Base-by-base conservation (phyloP, 768 basidiomycete species). In the Lactarius tabidus region DNA sequence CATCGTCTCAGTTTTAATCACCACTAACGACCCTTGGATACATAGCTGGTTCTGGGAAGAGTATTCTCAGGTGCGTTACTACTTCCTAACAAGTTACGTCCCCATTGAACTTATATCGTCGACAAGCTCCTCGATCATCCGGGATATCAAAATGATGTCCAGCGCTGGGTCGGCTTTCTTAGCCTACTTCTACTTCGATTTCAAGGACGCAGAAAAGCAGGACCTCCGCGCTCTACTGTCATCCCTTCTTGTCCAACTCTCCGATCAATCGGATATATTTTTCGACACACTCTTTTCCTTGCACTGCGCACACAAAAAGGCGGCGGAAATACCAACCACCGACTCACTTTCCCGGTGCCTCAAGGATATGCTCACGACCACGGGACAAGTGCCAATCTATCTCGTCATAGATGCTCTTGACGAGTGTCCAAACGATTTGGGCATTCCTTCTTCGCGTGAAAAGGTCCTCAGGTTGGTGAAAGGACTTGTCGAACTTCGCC, bases 331-430 rank as follows among this genome's bases (percentile, higher is more conserved):
- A 48, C 45, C 45, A 0, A 48, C 23, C 1, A 4, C 5, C 45
- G 23, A 26, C 5, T 23, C 45, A 14, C 45, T 48, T 26, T 3
- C 6, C 4, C 3, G 8, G n/a, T 48, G 45, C 23, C 45, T 48
- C 45, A 26, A 14, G 23, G 0, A 23, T 48, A 26, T 48, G 23
- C 45, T 48, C 0, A 48, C 12, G 4, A 14, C 4, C 23, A 10
- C 14, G 0, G 23, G 45, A 15, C 23, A 14, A 26, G 12, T 26
- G 23, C 45, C 60, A 28, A 29, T 38, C 23, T 60, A 29, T 28
- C 48, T 60, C 6, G 2, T 60, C 31, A 28, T 60, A 2, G 59
- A 52, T 20, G 59, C 59, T 1, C 45, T 60, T 6, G 59, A 60
- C 4, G 59, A 60, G 33, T 60, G 48, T 52, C 33, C 59, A 6